Evolutionary conservation across 2,329 filamentous ascomycete species (phyloP).

Genomic region (Trichoderma cornu-damae): DNA sequence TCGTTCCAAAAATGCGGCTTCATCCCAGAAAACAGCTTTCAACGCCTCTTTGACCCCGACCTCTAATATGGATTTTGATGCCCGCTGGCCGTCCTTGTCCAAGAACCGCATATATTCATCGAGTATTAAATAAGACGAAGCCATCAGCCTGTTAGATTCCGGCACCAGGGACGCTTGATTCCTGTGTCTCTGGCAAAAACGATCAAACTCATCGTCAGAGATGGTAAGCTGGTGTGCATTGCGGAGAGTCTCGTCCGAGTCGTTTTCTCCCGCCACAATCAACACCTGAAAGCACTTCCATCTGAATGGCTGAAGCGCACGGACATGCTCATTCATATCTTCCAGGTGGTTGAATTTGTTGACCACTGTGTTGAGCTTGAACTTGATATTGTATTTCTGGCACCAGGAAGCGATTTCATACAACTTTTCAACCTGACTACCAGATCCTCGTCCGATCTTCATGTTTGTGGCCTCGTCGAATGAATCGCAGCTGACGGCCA

Average conservation of each 20-base stretch:
- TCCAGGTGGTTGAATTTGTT: neutral
- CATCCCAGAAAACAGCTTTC: neutral
- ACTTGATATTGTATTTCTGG: neutral
- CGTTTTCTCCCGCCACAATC: neutral
- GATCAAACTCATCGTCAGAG: neutral
- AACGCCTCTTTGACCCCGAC: neutral
- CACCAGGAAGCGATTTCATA: neutral
- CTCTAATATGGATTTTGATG: neutral
- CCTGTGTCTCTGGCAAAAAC: neutral
- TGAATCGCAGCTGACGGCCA: neutral
- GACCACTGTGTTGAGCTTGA: neutral
- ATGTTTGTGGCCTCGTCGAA: neutral
- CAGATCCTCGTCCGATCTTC: neutral
- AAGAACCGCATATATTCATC: conserved; percentile 3
- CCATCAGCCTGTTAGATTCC: neutral
- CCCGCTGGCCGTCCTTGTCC: neutral
- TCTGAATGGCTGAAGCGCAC: neutral
- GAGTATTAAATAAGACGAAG: neutral
- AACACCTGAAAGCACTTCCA: conserved; percentile 6
- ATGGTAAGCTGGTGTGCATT: neutral
- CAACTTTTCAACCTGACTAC: neutral
- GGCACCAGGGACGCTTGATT: neutral
- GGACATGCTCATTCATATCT: neutral
- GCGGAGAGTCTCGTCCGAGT: neutral
- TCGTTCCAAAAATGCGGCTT: neutral